Conservation (phyloP, 805 yeast genomes). For the Barnettozyma sp. region DNA sequence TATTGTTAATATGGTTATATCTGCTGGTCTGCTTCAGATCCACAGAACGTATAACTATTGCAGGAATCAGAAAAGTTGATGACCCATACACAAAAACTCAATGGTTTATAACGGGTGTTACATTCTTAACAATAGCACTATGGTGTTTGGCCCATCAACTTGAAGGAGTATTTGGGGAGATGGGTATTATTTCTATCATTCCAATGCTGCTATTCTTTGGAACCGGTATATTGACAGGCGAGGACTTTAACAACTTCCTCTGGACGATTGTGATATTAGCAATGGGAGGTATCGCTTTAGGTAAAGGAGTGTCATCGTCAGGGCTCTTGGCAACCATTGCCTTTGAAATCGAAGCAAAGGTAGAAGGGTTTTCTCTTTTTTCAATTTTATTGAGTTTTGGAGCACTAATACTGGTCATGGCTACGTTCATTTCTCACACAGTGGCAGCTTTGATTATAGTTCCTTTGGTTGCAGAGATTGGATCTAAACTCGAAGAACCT, state of each 20-base stretch:
- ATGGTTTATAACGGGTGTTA: constrained; percentile 63
- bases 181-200: constrained; percentile 91
- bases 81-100: constrained; percentile 70
- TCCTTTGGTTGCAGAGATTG: constrained; percentile 87
- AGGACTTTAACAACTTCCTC: constrained; percentile 90
- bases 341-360: constrained; percentile 49
- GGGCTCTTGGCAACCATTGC: constrained; percentile 83
- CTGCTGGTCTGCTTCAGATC: constrained; percentile 59
- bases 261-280: constrained; percentile 96
- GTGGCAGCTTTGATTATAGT: constrained; percentile 93
- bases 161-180: constrained; percentile 75
- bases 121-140: constrained; percentile 64
- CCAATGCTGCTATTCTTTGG: constrained; percentile 93
- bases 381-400: constrained; percentile 78
- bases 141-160: constrained; percentile 87
- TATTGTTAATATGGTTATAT: constrained; percentile 66
- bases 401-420: constrained; percentile 69
- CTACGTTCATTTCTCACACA: constrained; percentile 94
- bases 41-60: constrained; percentile 36
- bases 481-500: constrained; percentile 62
- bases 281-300: constrained; percentile 96
- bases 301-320: constrained; percentile 89
- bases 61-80: constrained; percentile 45
- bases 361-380: constrained; percentile 63
- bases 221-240: constrained; percentile 76